Conservation (phyloP, 768 basidiomycete genomes). For the Russula sp. region DNA sequence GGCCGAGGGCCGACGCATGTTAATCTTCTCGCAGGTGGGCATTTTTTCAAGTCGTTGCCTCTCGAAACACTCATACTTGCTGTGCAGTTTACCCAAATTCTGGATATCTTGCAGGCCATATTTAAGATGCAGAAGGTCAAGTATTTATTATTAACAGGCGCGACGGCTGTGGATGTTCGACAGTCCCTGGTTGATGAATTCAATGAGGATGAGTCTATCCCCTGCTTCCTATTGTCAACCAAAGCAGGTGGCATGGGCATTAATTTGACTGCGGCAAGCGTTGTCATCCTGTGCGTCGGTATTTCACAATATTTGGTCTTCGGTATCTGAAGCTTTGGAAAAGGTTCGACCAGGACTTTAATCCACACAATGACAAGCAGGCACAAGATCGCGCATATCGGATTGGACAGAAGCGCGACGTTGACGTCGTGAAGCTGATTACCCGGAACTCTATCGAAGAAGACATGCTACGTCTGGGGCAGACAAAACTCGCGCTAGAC, state of each 20-base stretch:
- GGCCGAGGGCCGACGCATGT: slow-evolving; percentile 68
- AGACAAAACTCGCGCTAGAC: slow-evolving; percentile 88
- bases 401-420: slow-evolving; percentile 91
- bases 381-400: slow-evolving; percentile 97
- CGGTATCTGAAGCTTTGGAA: slow-evolving; percentile 17
- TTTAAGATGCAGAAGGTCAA: slow-evolving; percentile 68
- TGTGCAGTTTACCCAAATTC: slow-evolving; percentile 85
- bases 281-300: slow-evolving; percentile 79
- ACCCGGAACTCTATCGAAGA: slow-evolving; percentile 93
- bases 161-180: slow-evolving; percentile 89
- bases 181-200: slow-evolving; percentile 96
- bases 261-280: slow-evolving; percentile 92
- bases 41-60: neutral
- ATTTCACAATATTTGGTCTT: slow-evolving; percentile 5
- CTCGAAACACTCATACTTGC: neutral
- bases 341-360: slow-evolving; percentile 98
- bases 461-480: slow-evolving; percentile 86
- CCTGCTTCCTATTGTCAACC: slow-evolving; percentile 87
- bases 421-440: slow-evolving; percentile 93
- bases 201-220: slow-evolving; percentile 78
- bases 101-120: slow-evolving; percentile 87
- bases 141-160: slow-evolving; percentile 85
- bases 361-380: slow-evolving; percentile 95
- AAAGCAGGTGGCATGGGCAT: slow-evolving; percentile 97
- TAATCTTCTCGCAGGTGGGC: slow-evolving; percentile 91